These are phyloP conservation scores for Scheffersomyces lignosus DNA, from an alignment of 805 yeast genomes.

Conservation along the genomic window DNA sequence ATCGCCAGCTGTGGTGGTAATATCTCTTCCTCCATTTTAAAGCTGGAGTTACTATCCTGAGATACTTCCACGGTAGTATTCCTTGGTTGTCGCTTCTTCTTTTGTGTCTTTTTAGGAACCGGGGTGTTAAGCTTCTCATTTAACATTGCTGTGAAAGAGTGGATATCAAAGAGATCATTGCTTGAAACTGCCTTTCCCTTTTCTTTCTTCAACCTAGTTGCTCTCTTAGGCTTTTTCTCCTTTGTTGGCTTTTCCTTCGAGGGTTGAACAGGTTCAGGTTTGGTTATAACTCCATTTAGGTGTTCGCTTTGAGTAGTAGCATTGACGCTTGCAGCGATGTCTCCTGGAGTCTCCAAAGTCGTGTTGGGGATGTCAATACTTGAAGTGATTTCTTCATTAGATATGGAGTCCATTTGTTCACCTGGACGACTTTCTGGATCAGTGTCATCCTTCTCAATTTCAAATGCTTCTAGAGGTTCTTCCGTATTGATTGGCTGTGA, in stretches of 20 bases:
- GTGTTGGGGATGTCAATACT: background rate
- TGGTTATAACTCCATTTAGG: too few relatives aligned
- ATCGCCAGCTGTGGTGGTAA: background rate
- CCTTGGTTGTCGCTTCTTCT: constrained; percentile 2
- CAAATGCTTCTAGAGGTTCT: background rate
- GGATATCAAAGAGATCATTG: constrained; percentile 19
- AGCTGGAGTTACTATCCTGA: too few relatives aligned
- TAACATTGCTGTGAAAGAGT: constrained; percentile 26
- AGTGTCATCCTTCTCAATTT: background rate
- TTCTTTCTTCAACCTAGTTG: constrained; percentile 1
- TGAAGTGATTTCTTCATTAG: constrained; percentile 1
- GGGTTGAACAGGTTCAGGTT: too few relatives aligned
- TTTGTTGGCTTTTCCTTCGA: background rate
- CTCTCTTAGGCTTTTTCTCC: constrained; percentile 1
- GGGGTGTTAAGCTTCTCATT: constrained; percentile 18
- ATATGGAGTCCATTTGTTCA: too few relatives aligned
- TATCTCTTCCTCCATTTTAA: background rate
- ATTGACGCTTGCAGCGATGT: background rate
- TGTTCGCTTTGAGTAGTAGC: too few relatives aligned
- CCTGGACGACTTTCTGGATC: too few relatives aligned
- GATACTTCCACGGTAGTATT: background rate
- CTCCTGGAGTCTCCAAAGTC: background rate
- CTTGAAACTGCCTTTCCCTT: constrained; percentile 2
- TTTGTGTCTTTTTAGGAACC: constrained; percentile 6
- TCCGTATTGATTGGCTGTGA: constrained; percentile 1